These are phyloP conservation scores for Abelmoschus esculentus DNA, from an alignment of 345 rosid genomes.

Conservation along the genomic window DNA sequence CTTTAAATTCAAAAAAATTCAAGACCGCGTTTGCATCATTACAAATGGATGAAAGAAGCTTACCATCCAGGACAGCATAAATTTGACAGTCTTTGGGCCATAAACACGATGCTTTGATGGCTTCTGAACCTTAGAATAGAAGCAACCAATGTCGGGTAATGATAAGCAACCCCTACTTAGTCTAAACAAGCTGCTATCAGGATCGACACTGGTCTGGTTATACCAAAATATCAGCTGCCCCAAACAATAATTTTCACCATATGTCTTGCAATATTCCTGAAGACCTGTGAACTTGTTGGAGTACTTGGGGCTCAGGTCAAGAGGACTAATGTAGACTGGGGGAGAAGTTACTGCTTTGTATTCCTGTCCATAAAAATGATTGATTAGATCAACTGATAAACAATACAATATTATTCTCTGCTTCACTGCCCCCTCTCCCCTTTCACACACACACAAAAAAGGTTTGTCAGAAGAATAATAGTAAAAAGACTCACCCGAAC, in stretches of 20 bases:
- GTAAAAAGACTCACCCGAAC: conserved; percentile 49
- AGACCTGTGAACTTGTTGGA: conserved; percentile 54
- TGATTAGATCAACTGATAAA: conserved; percentile 4
- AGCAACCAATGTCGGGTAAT: conserved; percentile 77
- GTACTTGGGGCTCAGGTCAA: conserved; percentile 85
- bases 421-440: neutral
- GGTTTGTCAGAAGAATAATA: conserved; percentile 6
- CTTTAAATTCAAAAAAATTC: neutral
- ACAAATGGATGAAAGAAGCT: conserved; percentile 14
- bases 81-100: conserved; percentile 63
- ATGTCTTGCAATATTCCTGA: conserved; percentile 75
- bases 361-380: conserved; percentile 38
- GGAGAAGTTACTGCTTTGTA: conserved; percentile 72
- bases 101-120: conserved; percentile 75
- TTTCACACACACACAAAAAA: neutral
- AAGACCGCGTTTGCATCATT: neutral
- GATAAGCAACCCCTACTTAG: conserved; percentile 84
- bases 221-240: conserved; percentile 98
- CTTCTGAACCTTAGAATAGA: conserved; percentile 81
- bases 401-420: neutral
- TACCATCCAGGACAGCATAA: conserved; percentile 84
- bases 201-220: conserved; percentile 70
- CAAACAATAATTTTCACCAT: conserved; percentile 88
- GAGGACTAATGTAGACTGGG: conserved; percentile 81
- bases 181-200: conserved; percentile 67